A percentile compares a stretch with the other conserved stretches of the same genome.
These are phyloP conservation scores for Chenopodium suecicum DNA, from an alignment of 148 eudicot genomes.

Conservation along the genomic window DNA sequence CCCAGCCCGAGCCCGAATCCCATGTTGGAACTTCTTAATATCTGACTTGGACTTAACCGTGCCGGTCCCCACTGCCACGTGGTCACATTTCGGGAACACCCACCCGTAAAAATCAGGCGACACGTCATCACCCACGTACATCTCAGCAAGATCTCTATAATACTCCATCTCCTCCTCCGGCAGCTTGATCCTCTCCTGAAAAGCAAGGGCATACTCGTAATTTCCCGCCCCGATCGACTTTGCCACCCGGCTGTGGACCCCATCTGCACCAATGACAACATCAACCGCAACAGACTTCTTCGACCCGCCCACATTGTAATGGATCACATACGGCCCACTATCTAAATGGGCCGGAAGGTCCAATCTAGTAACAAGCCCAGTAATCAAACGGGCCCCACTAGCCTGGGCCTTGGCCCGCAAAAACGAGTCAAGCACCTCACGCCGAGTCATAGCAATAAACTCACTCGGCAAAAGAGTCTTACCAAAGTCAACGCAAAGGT, in stretches of 20 bases:
- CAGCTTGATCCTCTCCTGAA: constrained; percentile 72
- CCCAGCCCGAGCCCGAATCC: constrained; percentile 49
- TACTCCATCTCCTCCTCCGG: constrained; percentile 83
- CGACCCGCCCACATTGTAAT: constrained; percentile 40
- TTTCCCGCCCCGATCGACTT: constrained; percentile 69
- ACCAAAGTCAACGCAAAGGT: constrained; percentile 75
- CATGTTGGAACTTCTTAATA: constrained; percentile 56
- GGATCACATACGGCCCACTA: constrained; percentile 48
- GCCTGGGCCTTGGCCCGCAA: constrained; percentile 62
- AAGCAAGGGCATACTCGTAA: constrained; percentile 82
- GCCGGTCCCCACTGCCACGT: constrained; percentile 93
- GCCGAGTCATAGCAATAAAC: constrained; percentile 91
- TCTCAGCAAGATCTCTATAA: constrained; percentile 77
- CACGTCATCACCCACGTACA: constrained; percentile 89
- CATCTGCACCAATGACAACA: constrained; percentile 82
- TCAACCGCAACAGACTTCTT: constrained; percentile 53
- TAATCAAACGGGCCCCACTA: constrained; percentile 50
- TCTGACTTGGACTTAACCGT: constrained; percentile 59
- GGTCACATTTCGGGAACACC: constrained; percentile 95
- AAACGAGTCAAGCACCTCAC: constrained; percentile 81
- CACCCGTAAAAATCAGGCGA: constrained; percentile 94
- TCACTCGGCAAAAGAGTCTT: constrained; percentile 68
- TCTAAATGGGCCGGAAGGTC: constrained; percentile 40
- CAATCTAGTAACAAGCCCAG: constrained; percentile 57
- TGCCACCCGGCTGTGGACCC: constrained; percentile 83